Evolutionary conservation across 768 basidiomycete genomes (phyloP).

Genomic region (Dioszegia crocea): DNA sequence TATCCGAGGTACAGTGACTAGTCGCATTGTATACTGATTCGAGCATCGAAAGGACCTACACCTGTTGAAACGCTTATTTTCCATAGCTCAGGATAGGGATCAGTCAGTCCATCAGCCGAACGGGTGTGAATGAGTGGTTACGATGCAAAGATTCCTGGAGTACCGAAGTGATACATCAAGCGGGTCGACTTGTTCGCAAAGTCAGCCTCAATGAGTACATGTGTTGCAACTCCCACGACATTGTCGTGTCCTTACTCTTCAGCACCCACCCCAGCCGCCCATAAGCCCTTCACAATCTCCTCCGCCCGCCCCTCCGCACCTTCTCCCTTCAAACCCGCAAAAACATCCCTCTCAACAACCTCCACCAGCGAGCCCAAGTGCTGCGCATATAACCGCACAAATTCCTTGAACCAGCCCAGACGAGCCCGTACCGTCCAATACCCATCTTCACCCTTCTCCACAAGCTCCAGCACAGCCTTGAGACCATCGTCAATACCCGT

Average conservation of each 20-base stretch:
- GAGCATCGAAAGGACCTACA: too few species aligned
- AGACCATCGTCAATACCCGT: conserved; percentile 17
- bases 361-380: conserved; percentile 25
- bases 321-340: conserved; percentile 5
- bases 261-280: conserved; percentile 15
- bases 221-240: too few species aligned
- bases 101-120: too few species aligned
- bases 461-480: conserved; percentile 25
- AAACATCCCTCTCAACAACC: conserved; percentile 19
- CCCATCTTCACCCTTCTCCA: conserved; percentile 36
- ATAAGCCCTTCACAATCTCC: conserved; percentile 28
- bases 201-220: too few species aligned
- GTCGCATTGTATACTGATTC: too few species aligned
- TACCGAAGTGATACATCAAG: too few species aligned
- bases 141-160: too few species aligned
- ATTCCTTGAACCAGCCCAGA: conserved; percentile 46
- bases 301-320: conserved; percentile 26
- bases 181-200: too few species aligned
- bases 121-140: too few species aligned
- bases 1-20: too few species aligned
- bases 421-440: conserved; percentile 33
- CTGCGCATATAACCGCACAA: conserved; percentile 30
- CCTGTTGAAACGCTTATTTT: too few species aligned
- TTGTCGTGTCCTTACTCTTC: conserved; percentile 6
- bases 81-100: too few species aligned